phyloP scores from a whole-genome alignment of 2,329 filamentous ascomycete species.

The Cryphonectria nitschkei region DNA sequence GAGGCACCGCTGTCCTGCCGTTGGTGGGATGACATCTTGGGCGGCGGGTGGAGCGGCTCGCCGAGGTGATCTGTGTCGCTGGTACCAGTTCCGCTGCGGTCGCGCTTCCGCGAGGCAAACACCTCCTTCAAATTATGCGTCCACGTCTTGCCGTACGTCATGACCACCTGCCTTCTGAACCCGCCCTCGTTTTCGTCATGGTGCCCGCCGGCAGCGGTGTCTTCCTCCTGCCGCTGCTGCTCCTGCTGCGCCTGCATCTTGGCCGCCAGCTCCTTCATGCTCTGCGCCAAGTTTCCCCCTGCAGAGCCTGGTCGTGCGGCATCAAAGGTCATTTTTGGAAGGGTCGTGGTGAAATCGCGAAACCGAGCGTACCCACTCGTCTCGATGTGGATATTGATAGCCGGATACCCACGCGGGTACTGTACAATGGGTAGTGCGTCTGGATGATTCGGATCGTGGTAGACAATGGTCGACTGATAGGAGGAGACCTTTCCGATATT shows the following conservation, averaged over 20 bases:
- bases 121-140: conserved; percentile 50
- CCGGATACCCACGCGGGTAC: conserved; percentile 38
- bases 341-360: conserved; percentile 49
- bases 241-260: conserved; percentile 22
- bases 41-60: conserved; percentile 30
- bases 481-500: conserved; percentile 71
- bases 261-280: conserved; percentile 28
- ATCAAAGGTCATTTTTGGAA: conserved; percentile 40
- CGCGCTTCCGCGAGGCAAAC: conserved; percentile 41
- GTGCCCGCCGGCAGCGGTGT: conserved; percentile 19
- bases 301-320: conserved; percentile 28
- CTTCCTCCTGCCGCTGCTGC: conserved; percentile 19
- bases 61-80: conserved; percentile 32
- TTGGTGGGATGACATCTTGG: conserved; percentile 32
- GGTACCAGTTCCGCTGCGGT: conserved; percentile 32
- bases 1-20: conserved; percentile 34
- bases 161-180: conserved; percentile 60
- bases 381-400: conserved; percentile 57
- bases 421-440: conserved; percentile 30
- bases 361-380: conserved; percentile 63
- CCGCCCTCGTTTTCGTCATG: conserved; percentile 36
- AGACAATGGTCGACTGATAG: conserved; percentile 49
- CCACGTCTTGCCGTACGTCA: conserved; percentile 59
- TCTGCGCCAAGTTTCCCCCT: conserved; percentile 29
- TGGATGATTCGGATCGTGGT: conserved; percentile 33